A percentile compares a stretch with the other conserved stretches of the same genome.
These are phyloP conservation scores for Aspergillus quadricinctus DNA, from an alignment of 2,329 filamentous ascomycete genomes.

Conservation along the genomic window DNA sequence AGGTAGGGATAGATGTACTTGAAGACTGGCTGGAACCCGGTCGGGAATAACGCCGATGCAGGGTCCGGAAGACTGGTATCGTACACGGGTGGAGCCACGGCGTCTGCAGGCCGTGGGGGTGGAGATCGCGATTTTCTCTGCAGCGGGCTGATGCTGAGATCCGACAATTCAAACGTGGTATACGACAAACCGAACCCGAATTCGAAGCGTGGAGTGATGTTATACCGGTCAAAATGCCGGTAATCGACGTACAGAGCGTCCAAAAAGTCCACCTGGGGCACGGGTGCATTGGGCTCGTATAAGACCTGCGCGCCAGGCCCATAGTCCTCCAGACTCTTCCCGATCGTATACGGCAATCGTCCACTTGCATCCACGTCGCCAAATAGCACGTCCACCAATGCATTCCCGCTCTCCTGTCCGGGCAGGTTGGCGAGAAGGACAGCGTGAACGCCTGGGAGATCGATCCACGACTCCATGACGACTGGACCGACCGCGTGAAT, in stretches of 20 bases:
- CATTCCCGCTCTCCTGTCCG: slow-evolving; percentile 80
- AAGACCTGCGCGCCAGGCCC: slow-evolving; percentile 67
- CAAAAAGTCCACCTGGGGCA: slow-evolving; percentile 76
- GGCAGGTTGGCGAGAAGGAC: slow-evolving; percentile 82
- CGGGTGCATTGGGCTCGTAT: slow-evolving; percentile 62
- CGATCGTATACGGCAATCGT: slow-evolving; percentile 84
- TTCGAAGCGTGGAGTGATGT: slow-evolving; percentile 71
- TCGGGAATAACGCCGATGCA: slow-evolving; percentile 58
- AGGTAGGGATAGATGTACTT: slow-evolving; percentile 75
- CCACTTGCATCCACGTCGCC: slow-evolving; percentile 74
- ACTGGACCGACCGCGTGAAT: slow-evolving; percentile 83
- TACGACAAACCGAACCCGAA: slow-evolving; percentile 87
- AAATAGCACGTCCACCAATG: slow-evolving; percentile 73
- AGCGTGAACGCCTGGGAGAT: slow-evolving; percentile 70
- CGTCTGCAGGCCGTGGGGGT: slow-evolving; percentile 36
- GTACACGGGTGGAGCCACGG: slow-evolving; percentile 52
- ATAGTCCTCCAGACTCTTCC: slow-evolving; percentile 68
- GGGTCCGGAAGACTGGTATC: slow-evolving; percentile 52
- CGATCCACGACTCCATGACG: slow-evolving; percentile 73
- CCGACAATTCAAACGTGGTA: slow-evolving; percentile 64
- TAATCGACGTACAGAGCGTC: slow-evolving; percentile 89
- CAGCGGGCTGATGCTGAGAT: slow-evolving; percentile 46
- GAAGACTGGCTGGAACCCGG: slow-evolving; percentile 55
- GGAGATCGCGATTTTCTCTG: slow-evolving; percentile 48
- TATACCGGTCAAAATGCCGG: slow-evolving; percentile 75